These are phyloP conservation scores for Aspergillus pseudoterreus DNA, from an alignment of 2,329 filamentous ascomycete species.

Conservation along the genomic window DNA sequence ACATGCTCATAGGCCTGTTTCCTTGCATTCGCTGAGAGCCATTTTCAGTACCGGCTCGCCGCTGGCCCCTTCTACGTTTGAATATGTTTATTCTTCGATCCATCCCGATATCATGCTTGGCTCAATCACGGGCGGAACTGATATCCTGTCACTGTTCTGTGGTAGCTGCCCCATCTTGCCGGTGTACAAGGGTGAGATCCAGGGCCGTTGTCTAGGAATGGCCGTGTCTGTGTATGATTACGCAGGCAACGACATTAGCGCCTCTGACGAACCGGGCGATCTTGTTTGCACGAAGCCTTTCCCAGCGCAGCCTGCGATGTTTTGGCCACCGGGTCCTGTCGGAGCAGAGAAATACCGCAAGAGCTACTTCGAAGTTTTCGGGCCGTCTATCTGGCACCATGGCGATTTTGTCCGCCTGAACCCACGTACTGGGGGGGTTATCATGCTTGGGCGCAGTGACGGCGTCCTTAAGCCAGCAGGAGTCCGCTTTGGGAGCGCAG, in stretches of 20 bases:
- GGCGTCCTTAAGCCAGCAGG: slow-evolving; percentile 90
- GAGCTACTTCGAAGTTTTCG: slow-evolving; percentile 85
- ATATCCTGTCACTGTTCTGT: slow-evolving; percentile 94
- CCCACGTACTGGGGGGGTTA: slow-evolving; percentile 67
- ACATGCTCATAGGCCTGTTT: slow-evolving; percentile 42
- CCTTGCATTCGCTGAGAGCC: slow-evolving; percentile 60
- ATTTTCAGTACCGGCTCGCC: slow-evolving; percentile 95
- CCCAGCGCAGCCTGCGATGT: slow-evolving; percentile 84
- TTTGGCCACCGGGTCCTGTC: slow-evolving; percentile 65
- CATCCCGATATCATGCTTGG: slow-evolving; percentile 77
- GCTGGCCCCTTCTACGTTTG: slow-evolving; percentile 86
- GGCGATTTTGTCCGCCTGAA: slow-evolving; percentile 83
- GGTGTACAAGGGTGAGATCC: slow-evolving; percentile 70
- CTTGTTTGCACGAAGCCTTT: slow-evolving; percentile 84
- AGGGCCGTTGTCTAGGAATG: slow-evolving; percentile 76
- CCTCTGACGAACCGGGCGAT: slow-evolving; percentile 71
- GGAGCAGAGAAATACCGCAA: slow-evolving; percentile 74
- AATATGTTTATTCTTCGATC: slow-evolving; percentile 82
- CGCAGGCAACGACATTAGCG: slow-evolving; percentile 55
- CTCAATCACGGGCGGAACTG: slow-evolving; percentile 92
- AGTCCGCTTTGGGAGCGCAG: slow-evolving; percentile 86
- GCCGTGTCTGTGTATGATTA: slow-evolving; percentile 59
- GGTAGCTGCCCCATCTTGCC: slow-evolving; percentile 74
- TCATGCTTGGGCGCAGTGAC: slow-evolving; percentile 90
- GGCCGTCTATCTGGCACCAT: slow-evolving; percentile 73